These are phyloP conservation scores for Parasarocladium wereldwijsianum DNA, from an alignment of 2,329 filamentous ascomycete genomes.

Conservation along the genomic window DNA sequence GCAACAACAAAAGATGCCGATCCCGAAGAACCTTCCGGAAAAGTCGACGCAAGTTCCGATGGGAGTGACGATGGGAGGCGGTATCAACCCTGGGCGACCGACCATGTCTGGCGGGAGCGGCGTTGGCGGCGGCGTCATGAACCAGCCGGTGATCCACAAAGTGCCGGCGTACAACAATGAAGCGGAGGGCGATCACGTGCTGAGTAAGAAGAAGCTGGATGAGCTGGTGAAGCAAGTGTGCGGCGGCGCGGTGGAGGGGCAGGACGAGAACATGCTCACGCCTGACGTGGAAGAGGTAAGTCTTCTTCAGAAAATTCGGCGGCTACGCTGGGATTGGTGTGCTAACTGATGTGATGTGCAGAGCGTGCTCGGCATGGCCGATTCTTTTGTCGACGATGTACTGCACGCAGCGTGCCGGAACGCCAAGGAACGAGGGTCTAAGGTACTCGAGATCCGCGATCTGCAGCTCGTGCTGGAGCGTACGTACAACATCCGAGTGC, in stretches of 20 bases:
- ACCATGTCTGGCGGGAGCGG: conserved; percentile 69
- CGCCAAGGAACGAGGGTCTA: conserved; percentile 82
- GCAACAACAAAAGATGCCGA: conserved; percentile 60
- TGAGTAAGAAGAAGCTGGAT: conserved; percentile 97
- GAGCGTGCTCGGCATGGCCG: conserved; percentile 78
- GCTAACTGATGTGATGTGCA: conserved; percentile 22
- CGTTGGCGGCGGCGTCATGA: conserved; percentile 67
- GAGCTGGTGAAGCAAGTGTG: conserved; percentile 90
- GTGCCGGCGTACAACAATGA: conserved; percentile 77
- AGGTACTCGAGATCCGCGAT: conserved; percentile 78
- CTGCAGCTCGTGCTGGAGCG: conserved; percentile 72
- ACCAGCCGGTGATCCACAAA: conserved; percentile 71
- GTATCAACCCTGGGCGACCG: conserved; percentile 53
- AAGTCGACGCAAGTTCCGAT: conserved; percentile 54
- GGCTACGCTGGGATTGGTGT: too few relatives aligned
- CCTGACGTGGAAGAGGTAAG: conserved; percentile 92
- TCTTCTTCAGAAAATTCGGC: too few relatives aligned
- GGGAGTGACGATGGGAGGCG: conserved; percentile 56
- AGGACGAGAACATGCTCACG: conserved; percentile 63
- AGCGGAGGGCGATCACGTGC: conserved; percentile 77
- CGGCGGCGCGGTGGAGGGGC: conserved; percentile 58
- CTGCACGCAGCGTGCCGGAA: conserved; percentile 77
- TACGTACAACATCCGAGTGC: conserved; percentile 82
- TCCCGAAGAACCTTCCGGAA: conserved; percentile 62
- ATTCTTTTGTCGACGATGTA: conserved; percentile 89